Conservation (phyloP, 2,329 filamentous ascomycete species). For the Alternaria brassicae region DNA sequence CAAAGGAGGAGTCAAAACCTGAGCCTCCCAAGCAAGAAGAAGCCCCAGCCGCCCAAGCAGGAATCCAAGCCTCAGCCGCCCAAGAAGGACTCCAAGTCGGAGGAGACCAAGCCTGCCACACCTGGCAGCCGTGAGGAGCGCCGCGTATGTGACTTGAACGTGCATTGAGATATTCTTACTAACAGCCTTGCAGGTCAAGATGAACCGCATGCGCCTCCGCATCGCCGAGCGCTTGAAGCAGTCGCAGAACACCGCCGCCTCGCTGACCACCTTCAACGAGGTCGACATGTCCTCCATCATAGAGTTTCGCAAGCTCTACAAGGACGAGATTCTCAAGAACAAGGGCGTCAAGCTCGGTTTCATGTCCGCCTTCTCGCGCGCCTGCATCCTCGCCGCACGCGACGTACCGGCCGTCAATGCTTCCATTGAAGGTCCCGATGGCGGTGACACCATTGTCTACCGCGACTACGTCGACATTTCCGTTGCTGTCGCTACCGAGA, state of each 20-base stretch:
- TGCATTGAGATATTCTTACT: constrained; percentile 10
- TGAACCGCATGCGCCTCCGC: constrained; percentile 98
- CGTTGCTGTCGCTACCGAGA: constrained; percentile 95
- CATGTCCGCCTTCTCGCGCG: constrained; percentile 96
- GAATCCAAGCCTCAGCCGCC: constrained; percentile 30
- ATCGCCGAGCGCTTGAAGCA: constrained; percentile 99
- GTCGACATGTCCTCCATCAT: constrained; percentile 98
- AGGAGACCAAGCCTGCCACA: constrained; percentile 47
- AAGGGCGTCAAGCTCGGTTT: constrained; percentile 98
- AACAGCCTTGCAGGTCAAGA: constrained; percentile 77
- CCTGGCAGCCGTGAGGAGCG: constrained; percentile 84
- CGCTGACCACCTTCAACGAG: constrained; percentile 97
- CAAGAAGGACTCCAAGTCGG: constrained; percentile 46
- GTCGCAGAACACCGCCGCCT: constrained; percentile 97
- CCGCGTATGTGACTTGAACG: constrained; percentile 66
- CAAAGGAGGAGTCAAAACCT: constrained; percentile 51
- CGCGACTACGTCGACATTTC: constrained; percentile 98
- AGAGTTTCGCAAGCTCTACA: constrained; percentile 97
- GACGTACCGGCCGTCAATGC: constrained; percentile 95
- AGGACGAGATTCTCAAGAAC: constrained; percentile 95
- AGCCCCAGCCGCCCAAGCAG: constrained; percentile 47
- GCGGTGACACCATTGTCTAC: constrained; percentile 97
- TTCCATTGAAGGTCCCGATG: constrained; percentile 93
- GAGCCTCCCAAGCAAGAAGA: constrained; percentile 49
- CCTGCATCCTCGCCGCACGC: constrained; percentile 88